Percentiles rank a stretch among this genome's conserved stretches.
These are phyloP conservation scores for Asterophora parasitica DNA, from an alignment of 768 basidiomycete species.

Conservation along the genomic window DNA sequence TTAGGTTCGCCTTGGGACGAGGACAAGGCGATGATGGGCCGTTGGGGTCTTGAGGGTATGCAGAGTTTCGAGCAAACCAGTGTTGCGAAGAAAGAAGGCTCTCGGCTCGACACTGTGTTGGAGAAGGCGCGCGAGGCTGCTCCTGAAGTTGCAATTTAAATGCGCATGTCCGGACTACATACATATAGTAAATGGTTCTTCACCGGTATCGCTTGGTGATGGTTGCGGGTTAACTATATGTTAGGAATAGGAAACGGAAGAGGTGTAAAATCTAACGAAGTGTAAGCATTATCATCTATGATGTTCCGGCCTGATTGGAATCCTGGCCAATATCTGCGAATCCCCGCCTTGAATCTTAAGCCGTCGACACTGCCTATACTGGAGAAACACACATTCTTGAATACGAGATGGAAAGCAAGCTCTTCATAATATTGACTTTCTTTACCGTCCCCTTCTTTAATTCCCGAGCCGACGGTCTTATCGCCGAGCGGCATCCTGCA, in stretches of 20 bases:
- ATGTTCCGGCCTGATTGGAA: no score
- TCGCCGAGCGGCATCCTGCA: no score
- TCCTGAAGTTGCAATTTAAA: conserved; percentile 1
- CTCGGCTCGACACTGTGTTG: conserved; percentile 17
- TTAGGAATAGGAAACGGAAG: not conserved
- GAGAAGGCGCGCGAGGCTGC: conserved; percentile 1
- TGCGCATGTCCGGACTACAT: not conserved
- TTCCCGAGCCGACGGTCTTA: no score
- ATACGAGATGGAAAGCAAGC: no score
- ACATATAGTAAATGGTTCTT: conserved; percentile 6
- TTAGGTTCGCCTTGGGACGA: conserved; percentile 93
- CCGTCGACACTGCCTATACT: no score
- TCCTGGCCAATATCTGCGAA: no score
- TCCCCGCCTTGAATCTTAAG: no score
- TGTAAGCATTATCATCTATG: no score
- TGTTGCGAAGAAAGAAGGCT: conserved; percentile 51
- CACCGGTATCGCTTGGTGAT: conserved; percentile 12
- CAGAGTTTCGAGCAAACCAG: conserved; percentile 75
- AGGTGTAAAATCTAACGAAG: no score
- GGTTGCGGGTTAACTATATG: not conserved
- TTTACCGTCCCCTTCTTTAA: no score
- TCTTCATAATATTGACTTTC: no score
- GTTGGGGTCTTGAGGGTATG: conserved; percentile 94
- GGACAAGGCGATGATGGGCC: conserved; percentile 91
- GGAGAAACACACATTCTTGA: no score